phyloP scores from a whole-genome alignment of 306 rosid genomes.

The Inga oerstediana region DNA sequence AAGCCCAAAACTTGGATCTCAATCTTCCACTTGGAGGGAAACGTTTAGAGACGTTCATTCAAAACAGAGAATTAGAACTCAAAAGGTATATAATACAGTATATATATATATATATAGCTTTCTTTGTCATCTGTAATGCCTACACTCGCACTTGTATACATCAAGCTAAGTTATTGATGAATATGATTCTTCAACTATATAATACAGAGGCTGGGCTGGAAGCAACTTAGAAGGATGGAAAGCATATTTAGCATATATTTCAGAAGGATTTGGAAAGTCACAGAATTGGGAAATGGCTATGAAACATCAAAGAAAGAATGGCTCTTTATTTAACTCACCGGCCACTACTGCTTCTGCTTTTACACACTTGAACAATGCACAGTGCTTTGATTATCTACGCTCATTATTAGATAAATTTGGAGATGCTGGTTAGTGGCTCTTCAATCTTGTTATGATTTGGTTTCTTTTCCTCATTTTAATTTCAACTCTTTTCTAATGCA shows the following conservation, averaged over 20 bases:
- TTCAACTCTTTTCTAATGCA: not conserved
- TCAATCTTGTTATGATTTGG: not conserved
- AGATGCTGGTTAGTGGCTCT: conserved; percentile 42
- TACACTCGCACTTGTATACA: not conserved
- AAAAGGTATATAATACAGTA: too few relatives aligned
- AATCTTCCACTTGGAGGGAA: not conserved
- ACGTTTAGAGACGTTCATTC: not conserved
- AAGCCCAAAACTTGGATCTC: not conserved
- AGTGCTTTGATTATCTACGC: conserved; percentile 48
- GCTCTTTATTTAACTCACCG: conserved; percentile 58
- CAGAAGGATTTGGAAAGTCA: conserved; percentile 55
- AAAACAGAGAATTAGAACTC: not conserved
- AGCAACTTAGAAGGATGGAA: conserved; percentile 48
- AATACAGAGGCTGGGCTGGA: conserved; percentile 29
- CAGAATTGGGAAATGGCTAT: conserved; percentile 54
- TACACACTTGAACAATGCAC: conserved; percentile 40
- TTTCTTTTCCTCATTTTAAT: not conserved
- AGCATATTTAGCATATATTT: conserved; percentile 56
- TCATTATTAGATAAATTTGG: conserved; percentile 53
- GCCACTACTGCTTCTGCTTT: conserved; percentile 58
- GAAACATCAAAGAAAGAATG: conserved; percentile 65
- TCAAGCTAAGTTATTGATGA: not conserved
- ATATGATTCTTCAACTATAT: not conserved
- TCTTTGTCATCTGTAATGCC: not conserved
- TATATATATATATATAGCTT: too few relatives aligned